Conservation (phyloP, 371 early-diverging fungal genomes). For the Umbelopsis sp. region DNA sequence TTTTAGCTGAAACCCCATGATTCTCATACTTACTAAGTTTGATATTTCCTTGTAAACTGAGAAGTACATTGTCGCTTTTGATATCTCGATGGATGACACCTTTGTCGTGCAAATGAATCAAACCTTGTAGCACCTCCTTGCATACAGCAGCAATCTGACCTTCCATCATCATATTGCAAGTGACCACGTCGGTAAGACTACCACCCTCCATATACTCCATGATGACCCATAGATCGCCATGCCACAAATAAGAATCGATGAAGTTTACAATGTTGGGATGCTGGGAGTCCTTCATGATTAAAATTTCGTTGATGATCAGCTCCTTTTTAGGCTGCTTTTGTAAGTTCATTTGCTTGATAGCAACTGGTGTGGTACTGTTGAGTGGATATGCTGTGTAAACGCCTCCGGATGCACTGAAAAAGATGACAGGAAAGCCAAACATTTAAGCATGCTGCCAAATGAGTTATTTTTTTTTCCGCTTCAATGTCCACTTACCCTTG, state of each 20-base stretch:
- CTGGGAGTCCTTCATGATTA: constrained; percentile 88
- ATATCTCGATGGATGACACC: constrained; percentile 98
- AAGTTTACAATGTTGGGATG: constrained; percentile 97
- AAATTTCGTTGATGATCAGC: constrained; percentile 94
- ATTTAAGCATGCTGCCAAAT: background rate
- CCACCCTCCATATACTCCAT: constrained; percentile 99
- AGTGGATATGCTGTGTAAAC: constrained; percentile 86
- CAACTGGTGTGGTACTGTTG: constrained; percentile 67
- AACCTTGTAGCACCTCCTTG: constrained; percentile 86
- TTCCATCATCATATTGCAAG: constrained; percentile 91
- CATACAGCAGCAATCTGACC: constrained; percentile 95
- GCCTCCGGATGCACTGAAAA: constrained; percentile 87
- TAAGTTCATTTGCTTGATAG: constrained; percentile 97
- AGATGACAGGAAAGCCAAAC: background rate
- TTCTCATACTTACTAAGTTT: constrained; percentile 76
- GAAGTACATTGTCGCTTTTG: constrained; percentile 95
- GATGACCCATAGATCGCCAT: constrained; percentile 90
- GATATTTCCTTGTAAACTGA: constrained; percentile 86
- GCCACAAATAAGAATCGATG: constrained; percentile 89
- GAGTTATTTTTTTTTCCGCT: no score
- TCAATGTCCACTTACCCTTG: constrained; percentile 71
- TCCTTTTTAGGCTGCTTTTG: constrained; percentile 96
- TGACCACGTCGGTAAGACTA: constrained; percentile 90
- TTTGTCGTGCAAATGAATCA: constrained; percentile 91
- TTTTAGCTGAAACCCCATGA: no score